Conservation (phyloP, 257 asterid species). For the Solanum lignicaule region DNA sequence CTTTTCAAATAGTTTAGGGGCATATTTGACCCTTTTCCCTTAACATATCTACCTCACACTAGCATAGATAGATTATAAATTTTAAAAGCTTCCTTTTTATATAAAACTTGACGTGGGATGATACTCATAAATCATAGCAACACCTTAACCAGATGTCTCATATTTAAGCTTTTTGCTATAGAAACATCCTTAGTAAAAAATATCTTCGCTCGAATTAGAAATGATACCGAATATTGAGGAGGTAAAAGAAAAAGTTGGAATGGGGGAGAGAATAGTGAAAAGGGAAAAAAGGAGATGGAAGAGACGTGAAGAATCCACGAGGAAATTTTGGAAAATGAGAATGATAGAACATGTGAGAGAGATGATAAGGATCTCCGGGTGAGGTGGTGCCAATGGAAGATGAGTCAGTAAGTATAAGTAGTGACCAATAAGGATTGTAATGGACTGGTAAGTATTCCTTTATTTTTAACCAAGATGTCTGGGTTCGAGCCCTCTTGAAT, state of each 20-base stretch:
- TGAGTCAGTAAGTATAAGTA: not conserved
- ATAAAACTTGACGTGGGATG: not conserved
- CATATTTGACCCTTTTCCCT: no score
- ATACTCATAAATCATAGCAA: not conserved
- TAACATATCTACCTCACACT: not conserved
- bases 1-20: no score
- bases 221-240: not conserved
- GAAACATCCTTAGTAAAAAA: no score
- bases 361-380: not conserved
- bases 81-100: no score
- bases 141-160: no score
- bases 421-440: no score
- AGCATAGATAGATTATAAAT: no score
- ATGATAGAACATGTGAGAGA: not conserved
- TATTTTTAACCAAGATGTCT: rapidly evolving
- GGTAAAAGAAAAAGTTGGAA: not conserved
- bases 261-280: not conserved
- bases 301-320: not conserved
- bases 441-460: rapidly evolving
- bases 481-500: rapidly evolving
- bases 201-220: no score
- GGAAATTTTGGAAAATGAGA: not conserved
- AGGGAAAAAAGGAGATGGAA: not conserved
- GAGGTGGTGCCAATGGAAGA: not conserved
- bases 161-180: no score